Percentiles rank a stretch among this genome's conserved stretches.
phyloP scores from a whole-genome alignment of 495 filamentous ascomycete genomes.

The Corynascus novoguineensis region DNA sequence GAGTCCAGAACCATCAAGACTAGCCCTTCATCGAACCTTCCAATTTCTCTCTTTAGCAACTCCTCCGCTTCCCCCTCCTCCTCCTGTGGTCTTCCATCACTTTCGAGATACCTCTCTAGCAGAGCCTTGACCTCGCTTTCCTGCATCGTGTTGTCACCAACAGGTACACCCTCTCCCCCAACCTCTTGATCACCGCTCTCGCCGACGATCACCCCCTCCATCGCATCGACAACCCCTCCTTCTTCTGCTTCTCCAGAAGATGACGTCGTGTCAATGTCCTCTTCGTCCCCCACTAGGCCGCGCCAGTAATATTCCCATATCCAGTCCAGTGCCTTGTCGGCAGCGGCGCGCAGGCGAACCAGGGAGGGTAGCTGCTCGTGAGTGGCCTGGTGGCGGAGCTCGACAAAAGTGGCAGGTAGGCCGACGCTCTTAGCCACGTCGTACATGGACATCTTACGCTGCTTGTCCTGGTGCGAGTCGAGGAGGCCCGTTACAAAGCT shows the following conservation, averaged over 20 bases:
- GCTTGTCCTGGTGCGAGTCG: slow-evolving; percentile 64
- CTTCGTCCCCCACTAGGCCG: neutral
- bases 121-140: slow-evolving; percentile 5
- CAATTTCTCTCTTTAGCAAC: slow-evolving; percentile 20
- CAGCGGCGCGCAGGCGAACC: slow-evolving; percentile 58
- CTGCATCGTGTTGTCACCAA: no score
- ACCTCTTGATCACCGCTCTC: slow-evolving; percentile 7
- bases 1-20: slow-evolving; percentile 30
- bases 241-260: no score
- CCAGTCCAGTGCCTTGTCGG: slow-evolving; percentile 69
- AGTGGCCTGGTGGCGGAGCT: slow-evolving; percentile 82
- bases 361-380: slow-evolving; percentile 80
- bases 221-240: neutral
- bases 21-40: slow-evolving; percentile 23
- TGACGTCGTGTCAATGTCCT: neutral
- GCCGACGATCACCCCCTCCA: neutral
- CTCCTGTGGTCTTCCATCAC: no score
- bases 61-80: slow-evolving; percentile 3
- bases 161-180: no score
- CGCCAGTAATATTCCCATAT: slow-evolving; percentile 86
- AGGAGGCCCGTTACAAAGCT: slow-evolving; percentile 90
- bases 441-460: slow-evolving; percentile 75
- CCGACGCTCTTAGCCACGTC: slow-evolving; percentile 67
- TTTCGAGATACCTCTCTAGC: slow-evolving; percentile 20
- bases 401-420: slow-evolving; percentile 79